phyloP scores from a whole-genome alignment of 257 asterid genomes.

The Nicotiana paniculata region DNA sequence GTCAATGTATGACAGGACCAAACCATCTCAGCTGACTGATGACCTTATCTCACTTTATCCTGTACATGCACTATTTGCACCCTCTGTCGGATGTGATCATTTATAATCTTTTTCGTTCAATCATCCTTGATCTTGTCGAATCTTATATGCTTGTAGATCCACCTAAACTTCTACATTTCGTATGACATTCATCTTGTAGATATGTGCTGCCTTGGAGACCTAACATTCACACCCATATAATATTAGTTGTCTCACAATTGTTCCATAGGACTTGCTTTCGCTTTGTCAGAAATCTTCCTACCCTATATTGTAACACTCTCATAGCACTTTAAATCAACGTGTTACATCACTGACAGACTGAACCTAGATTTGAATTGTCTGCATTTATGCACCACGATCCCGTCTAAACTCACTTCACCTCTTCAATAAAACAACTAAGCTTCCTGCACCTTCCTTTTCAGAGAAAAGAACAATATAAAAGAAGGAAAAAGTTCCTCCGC shows the following conservation, averaged over 20 bases:
- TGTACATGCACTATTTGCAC: background rate
- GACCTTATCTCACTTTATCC: background rate
- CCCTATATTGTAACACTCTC: too few relatives aligned
- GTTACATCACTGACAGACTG: background rate
- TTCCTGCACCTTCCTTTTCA: conserved; percentile 1
- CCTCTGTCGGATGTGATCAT: background rate
- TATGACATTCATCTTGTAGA: background rate
- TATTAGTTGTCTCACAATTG: background rate
- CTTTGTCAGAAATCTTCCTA: background rate
- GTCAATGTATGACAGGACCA: background rate
- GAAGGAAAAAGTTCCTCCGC: background rate
- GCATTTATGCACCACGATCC: background rate
- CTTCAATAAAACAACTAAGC: background rate
- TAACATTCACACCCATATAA: background rate
- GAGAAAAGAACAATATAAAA: background rate
- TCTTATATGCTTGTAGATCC: background rate
- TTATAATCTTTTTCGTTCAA: background rate
- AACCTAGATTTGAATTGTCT: background rate
- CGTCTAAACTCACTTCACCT: background rate
- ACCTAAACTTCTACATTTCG: background rate
- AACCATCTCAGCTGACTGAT: background rate
- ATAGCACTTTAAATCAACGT: background rate
- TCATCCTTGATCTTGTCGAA: background rate
- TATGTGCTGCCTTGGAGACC: background rate
- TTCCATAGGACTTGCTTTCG: background rate